Evolutionary conservation across 1,284 basidiomycete genomes (phyloP), one percentile per base, ranked within the genome.

Genomic region (Quambalaria eucalypti): DNA sequence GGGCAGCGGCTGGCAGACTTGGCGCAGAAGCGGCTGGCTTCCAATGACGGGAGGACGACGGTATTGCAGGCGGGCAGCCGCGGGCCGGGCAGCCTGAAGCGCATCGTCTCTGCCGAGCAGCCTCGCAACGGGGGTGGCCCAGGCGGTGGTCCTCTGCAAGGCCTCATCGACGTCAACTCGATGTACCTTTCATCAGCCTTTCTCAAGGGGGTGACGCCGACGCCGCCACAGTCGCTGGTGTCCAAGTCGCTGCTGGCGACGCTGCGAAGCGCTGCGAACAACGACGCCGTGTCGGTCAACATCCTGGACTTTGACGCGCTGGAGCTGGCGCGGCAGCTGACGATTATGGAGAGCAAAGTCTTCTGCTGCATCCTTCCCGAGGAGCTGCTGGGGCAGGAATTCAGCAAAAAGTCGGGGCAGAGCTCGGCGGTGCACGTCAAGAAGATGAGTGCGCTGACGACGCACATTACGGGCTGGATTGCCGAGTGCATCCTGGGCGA

Each of bases 241-340:
- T 87, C 85, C 59, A 91, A 90, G 78, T 79, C 83, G 0, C 79
- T 97, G 21, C 80, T 92, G 28, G 50, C 59, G 9, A 49, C 64
- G 16, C 62, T 79, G 14, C 68, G 75, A 1, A 63, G 59, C 86
- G 62, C 79, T 83, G 65, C 80, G 28, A 51, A 60, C 23, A 55
- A 61, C 49, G 50, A 36, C 46, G 12, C 12, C 42, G 16, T 8
- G 9, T 73, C 79, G 2, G 83, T 93, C 50, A 77, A 80, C 25
- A 79, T 96, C 8, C 86, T 86, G n/a, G 93, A 98, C 68, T 91
- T 98, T 71, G 84, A 87, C 60, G 83, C 84, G 79, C 80, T 74
- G 33, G 78, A 79, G 65, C 81, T 83, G 16, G 83, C 86, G 9
- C 66, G 78, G 14, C 77, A 89, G 85, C 69, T 69, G 54, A 67